A percentile compares a stretch with the other conserved stretches of the same genome.
phyloP scores from a whole-genome alignment of 2,329 filamentous ascomycete genomes.

The Fusarium sp. region DNA sequence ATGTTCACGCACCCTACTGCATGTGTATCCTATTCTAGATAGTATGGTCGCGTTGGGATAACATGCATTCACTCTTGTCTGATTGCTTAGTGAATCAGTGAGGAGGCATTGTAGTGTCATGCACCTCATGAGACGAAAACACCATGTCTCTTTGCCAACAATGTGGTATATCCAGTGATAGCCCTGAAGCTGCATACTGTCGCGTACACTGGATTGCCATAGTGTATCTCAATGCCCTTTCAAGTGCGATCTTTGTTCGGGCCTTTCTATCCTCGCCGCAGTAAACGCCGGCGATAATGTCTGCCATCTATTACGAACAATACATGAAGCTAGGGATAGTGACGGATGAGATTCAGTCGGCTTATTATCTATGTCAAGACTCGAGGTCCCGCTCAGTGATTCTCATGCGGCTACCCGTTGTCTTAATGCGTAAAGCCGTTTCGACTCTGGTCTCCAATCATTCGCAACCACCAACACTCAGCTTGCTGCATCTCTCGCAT shows the following conservation, averaged over 20 bases:
- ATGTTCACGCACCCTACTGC: not conserved
- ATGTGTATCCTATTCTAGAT: not conserved
- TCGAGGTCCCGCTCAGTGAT: constrained; percentile 1
- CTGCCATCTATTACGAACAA: not conserved
- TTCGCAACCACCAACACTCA: not conserved
- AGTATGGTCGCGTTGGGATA: not conserved
- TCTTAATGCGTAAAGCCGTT: not conserved
- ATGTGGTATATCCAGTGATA: not conserved
- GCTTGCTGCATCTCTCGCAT: not conserved
- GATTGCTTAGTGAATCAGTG: not conserved
- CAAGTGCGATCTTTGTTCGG: no score
- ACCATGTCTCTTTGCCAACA: not conserved
- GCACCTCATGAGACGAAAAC: not conserved
- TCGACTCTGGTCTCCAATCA: not conserved
- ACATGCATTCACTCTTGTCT: not conserved
- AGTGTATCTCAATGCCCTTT: not conserved
- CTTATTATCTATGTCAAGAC: not conserved
- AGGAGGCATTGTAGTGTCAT: not conserved
- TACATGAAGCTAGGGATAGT: not conserved
- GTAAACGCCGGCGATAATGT: not conserved
- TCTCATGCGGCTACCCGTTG: constrained; percentile 5
- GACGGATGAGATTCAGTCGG: not conserved
- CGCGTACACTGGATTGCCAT: no score
- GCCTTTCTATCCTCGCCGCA: no score
- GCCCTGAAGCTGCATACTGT: not conserved